phyloP scores from a whole-genome alignment of 495 filamentous ascomycete genomes.

The Podospora bellae-mahoneyi region DNA sequence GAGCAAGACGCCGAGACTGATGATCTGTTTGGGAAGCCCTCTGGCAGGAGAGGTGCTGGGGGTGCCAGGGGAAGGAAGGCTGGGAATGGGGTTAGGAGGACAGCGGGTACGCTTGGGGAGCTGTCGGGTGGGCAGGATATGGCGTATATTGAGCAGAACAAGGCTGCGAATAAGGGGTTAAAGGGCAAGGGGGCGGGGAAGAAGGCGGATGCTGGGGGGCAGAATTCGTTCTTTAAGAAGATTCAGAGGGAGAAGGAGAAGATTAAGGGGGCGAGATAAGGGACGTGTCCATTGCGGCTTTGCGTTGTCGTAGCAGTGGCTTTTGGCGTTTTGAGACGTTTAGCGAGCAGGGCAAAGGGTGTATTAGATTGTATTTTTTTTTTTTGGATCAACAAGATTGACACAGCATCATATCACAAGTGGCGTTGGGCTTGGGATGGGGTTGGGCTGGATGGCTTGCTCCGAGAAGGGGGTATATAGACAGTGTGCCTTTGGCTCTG shows the following conservation, averaged over 20 bases:
- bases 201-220: constrained; percentile 53
- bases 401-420: not conserved
- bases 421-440: not conserved
- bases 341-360: not conserved
- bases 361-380: not conserved
- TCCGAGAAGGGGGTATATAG: not conserved
- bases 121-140: constrained; percentile 89
- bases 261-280: constrained; percentile 8
- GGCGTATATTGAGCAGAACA: constrained; percentile 91
- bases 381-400: not conserved
- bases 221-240: constrained; percentile 70
- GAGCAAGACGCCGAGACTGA: constrained; percentile 77
- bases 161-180: constrained; percentile 67
- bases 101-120: constrained; percentile 79
- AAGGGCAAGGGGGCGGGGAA: constrained; percentile 41
- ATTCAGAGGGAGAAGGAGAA: constrained; percentile 64
- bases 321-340: not conserved
- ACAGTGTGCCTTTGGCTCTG: not conserved
- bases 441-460: not conserved
- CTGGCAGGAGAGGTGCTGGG: constrained; percentile 33
- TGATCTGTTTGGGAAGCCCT: constrained; percentile 68
- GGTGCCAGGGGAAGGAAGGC: constrained; percentile 41
- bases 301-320: not conserved
- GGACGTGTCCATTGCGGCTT: not conserved
- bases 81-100: constrained; percentile 49